A percentile compares a stretch with the other conserved stretches of the same genome.
These are phyloP conservation scores for Fragaria vesca DNA, from an alignment of 306 rosid genomes.

Conservation along the genomic window DNA sequence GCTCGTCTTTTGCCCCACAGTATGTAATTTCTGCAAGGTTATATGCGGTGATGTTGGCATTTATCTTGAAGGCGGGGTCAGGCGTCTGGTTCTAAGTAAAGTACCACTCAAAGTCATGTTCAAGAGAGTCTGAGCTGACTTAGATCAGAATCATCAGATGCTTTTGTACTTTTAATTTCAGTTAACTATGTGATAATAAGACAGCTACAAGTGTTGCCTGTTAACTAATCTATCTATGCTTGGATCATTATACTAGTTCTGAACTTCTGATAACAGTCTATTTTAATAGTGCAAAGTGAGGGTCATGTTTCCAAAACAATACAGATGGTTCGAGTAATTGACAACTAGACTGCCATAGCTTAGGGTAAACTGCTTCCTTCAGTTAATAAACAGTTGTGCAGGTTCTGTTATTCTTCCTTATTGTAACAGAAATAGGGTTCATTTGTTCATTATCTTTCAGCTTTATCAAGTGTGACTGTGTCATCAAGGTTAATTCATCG, in stretches of 20 bases:
- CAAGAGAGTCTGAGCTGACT: conserved; percentile 30
- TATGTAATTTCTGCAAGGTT: conserved; percentile 45
- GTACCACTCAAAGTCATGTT: conserved; percentile 34
- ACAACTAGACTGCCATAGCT: not conserved
- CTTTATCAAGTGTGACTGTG: not conserved
- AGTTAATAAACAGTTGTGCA: not conserved
- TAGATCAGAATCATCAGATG: not conserved
- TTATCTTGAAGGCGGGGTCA: conserved; percentile 20
- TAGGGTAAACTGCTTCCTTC: not conserved
- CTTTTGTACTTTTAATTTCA: not conserved
- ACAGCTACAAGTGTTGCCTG: not conserved
- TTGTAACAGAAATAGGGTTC: not conserved
- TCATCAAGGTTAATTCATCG: not conserved
- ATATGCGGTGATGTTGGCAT: conserved; percentile 48
- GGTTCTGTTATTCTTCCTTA: not conserved
- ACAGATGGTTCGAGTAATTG: not conserved
- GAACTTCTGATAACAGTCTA: not conserved
- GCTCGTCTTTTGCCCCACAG: conserved; percentile 51
- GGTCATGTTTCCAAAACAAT: not conserved
- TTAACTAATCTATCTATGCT: not conserved
- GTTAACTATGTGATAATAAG: not conserved
- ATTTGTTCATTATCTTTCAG: not conserved
- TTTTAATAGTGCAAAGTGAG: not conserved
- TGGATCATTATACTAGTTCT: not conserved
- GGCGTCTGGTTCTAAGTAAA: conserved; percentile 40